Evolutionary conservation across 257 asterid species (phyloP).

Genomic region (Pogostemon cablin): DNA sequence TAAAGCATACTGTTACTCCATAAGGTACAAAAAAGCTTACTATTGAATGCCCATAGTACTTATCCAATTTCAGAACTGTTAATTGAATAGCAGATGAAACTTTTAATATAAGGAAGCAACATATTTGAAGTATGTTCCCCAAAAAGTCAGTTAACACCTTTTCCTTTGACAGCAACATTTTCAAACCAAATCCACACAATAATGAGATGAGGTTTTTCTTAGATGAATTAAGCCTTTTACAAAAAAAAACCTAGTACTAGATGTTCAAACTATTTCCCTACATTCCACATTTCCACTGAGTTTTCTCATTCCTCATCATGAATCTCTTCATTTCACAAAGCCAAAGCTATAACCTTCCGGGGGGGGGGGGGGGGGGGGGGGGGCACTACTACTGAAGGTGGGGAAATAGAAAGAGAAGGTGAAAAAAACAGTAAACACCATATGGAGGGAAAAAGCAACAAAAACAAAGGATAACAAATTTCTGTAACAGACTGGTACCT

Average conservation of each 20-base stretch:
- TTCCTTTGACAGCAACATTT: neutral
- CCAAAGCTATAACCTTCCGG: too few relatives aligned
- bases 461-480: neutral
- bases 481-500: slow-evolving; percentile 52
- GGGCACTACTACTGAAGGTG: neutral
- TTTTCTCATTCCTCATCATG: neutral
- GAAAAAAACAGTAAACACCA: neutral
- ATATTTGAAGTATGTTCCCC: neutral
- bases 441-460: neutral
- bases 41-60: neutral
- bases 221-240: slow-evolving; percentile 1
- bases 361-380: too few relatives aligned
- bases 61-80: slow-evolving; percentile 19
- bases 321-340: neutral
- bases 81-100: neutral
- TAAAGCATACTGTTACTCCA: slow-evolving; percentile 21
- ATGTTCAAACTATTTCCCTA: neutral
- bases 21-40: slow-evolving; percentile 23
- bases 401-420: slow-evolving; percentile 7
- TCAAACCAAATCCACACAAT: slow-evolving; percentile 18
- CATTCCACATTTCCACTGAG: neutral
- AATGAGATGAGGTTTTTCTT: neutral
- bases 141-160: neutral
- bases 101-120: slow-evolving; percentile 14
- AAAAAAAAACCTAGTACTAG: neutral